Percentiles rank a stretch among this genome's conserved stretches.
These are phyloP conservation scores for Escovopsis sp. DNA, from an alignment of 2,329 filamentous ascomycete species.

Conservation along the genomic window DNA sequence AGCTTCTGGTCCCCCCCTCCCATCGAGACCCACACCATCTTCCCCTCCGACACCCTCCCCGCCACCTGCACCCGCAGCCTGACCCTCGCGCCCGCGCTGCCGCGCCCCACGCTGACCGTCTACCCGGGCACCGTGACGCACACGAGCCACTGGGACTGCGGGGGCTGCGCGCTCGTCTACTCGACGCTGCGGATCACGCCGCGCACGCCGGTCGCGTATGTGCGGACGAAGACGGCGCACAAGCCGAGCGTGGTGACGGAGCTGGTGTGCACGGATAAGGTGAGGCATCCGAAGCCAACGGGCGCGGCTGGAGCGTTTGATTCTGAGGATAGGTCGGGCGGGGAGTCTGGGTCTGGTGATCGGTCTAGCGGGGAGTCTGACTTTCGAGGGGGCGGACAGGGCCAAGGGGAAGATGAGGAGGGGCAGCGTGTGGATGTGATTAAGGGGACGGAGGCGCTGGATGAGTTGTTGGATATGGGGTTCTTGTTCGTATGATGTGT, in stretches of 20 bases:
- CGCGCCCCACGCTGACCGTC: slow-evolving; percentile 3
- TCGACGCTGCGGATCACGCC: slow-evolving; percentile 4
- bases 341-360: neutral
- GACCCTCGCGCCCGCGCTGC: slow-evolving; percentile 1
- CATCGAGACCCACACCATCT: neutral
- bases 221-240: neutral
- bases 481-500: too few relatives aligned
- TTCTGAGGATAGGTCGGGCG: neutral
- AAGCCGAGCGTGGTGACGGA: slow-evolving; percentile 3
- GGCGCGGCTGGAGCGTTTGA: too few relatives aligned
- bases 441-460: neutral
- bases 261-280: neutral
- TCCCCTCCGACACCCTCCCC: neutral
- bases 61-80: slow-evolving; percentile 4
- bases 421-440: neutral
- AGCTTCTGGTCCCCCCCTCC: slow-evolving; percentile 1
- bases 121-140: slow-evolving; percentile 5
- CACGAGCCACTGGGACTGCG: slow-evolving; percentile 4
- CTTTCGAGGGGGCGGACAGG: neutral
- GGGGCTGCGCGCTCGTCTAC: slow-evolving; percentile 5
- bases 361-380: neutral
- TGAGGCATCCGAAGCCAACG: neutral
- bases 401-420: neutral
- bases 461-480: too few relatives aligned
- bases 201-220: slow-evolving; percentile 2